phyloP scores from a whole-genome alignment of 2,329 filamentous ascomycete species.

The Sarocladium brachiariae region DNA sequence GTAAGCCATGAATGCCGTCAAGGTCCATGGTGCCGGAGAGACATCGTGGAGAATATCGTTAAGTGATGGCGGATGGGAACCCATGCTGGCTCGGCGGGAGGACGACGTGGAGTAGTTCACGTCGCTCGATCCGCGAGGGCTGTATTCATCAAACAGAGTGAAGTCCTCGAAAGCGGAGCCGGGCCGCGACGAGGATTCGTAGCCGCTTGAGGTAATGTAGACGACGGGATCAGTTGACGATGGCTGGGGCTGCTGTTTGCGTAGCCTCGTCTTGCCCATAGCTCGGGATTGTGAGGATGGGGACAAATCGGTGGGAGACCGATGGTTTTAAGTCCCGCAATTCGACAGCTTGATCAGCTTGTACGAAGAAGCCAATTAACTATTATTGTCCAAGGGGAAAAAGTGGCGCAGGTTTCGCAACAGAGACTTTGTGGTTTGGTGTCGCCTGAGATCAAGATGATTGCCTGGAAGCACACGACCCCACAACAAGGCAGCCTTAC shows the following conservation, averaged over 20 bases:
- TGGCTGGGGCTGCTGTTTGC: slow-evolving; percentile 21
- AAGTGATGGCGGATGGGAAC: slow-evolving; percentile 55
- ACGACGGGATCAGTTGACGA: slow-evolving; percentile 12
- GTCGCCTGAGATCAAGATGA: not conserved
- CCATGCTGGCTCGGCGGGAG: slow-evolving; percentile 25
- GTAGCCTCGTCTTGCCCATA: slow-evolving; percentile 42
- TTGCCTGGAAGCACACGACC: slow-evolving; percentile 2
- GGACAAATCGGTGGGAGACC: not conserved
- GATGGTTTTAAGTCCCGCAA: not conserved
- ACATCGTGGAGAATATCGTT: slow-evolving; percentile 83
- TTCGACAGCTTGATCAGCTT: not conserved
- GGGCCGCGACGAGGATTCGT: slow-evolving; percentile 36
- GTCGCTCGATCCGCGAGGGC: slow-evolving; percentile 44
- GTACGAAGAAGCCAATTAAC: not conserved
- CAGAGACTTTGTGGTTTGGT: no score
- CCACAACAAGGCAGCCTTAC: slow-evolving; percentile 1
- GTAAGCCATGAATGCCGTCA: slow-evolving; percentile 92
- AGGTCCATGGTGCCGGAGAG: slow-evolving; percentile 80
- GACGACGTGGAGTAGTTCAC: slow-evolving; percentile 36
- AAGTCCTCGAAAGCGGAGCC: slow-evolving; percentile 39
- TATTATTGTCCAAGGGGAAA: no score
- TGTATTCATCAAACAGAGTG: slow-evolving; percentile 31
- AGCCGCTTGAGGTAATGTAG: slow-evolving; percentile 33
- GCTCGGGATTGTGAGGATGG: slow-evolving; percentile 14
- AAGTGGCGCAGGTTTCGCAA: no score